These are phyloP conservation scores for Incumbomyces delicatus DNA, from an alignment of 2,329 filamentous ascomycete genomes.

Conservation along the genomic window DNA sequence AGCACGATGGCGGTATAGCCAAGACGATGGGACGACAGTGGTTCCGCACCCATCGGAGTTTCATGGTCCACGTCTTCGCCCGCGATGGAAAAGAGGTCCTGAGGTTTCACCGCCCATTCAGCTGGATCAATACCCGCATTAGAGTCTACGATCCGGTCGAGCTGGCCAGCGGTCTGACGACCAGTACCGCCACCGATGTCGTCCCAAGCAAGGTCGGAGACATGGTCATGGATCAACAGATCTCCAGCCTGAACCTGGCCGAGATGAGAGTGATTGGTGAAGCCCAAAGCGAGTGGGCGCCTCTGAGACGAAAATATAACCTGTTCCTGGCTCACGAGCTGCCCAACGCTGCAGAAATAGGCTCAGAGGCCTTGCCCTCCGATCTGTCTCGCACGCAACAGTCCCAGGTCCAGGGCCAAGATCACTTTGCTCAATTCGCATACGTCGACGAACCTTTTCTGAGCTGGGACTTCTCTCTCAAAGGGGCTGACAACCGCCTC, in stretches of 20 bases:
- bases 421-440: conserved; percentile 51
- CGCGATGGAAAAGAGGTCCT: conserved; percentile 50
- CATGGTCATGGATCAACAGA: conserved; percentile 37
- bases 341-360: conserved; percentile 11
- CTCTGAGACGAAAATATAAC: conserved; percentile 53
- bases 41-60: conserved; percentile 53
- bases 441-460: conserved; percentile 53
- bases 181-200: conserved; percentile 25
- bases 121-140: conserved; percentile 53
- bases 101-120: conserved; percentile 53
- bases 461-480: conserved; percentile 55
- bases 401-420: conserved; percentile 29
- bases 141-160: conserved; percentile 46
- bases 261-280: conserved; percentile 56
- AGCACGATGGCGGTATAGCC: conserved; percentile 51
- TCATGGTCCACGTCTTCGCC: conserved; percentile 58
- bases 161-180: conserved; percentile 22
- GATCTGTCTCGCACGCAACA: conserved; percentile 42
- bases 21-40: conserved; percentile 49
- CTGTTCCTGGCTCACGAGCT: conserved; percentile 49
- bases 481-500: conserved; percentile 38
- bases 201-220: conserved; percentile 17
- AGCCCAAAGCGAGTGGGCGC: conserved; percentile 55
- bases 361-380: conserved; percentile 19
- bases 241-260: conserved; percentile 44